Conservation (phyloP, 768 basidiomycete species). For the Suillus cothurnatus region DNA sequence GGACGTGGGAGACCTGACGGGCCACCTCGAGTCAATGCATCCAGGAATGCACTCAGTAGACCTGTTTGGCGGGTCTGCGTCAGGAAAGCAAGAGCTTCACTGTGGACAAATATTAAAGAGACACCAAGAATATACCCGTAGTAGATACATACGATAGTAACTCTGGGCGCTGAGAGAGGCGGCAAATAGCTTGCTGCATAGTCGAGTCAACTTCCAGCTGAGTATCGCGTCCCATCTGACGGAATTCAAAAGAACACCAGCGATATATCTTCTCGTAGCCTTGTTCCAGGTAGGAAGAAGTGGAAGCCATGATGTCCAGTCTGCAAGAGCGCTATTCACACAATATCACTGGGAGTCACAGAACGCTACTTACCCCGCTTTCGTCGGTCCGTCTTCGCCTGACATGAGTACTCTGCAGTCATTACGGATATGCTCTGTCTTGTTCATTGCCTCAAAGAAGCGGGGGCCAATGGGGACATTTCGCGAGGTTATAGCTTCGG, state of each 20-base stretch:
- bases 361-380: slow-evolving; percentile 60
- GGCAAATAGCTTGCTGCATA: slow-evolving; percentile 70
- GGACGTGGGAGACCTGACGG: slow-evolving; percentile 85
- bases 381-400: slow-evolving; percentile 78
- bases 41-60: slow-evolving; percentile 79
- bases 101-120: slow-evolving; percentile 26
- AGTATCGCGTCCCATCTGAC: slow-evolving; percentile 72
- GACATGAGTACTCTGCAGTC: slow-evolving; percentile 89
- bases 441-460: slow-evolving; percentile 88
- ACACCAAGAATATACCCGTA: background rate
- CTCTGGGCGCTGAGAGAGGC: slow-evolving; percentile 79
- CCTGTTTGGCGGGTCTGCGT: slow-evolving; percentile 82
- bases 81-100: slow-evolving; percentile 75
- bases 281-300: slow-evolving; percentile 80
- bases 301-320: slow-evolving; percentile 85
- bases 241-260: slow-evolving; percentile 85
- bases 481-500: slow-evolving; percentile 72
- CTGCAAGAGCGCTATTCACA: slow-evolving; percentile 41
- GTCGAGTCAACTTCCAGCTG: slow-evolving; percentile 66
- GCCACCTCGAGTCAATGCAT: slow-evolving; percentile 87
- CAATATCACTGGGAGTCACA: background rate
- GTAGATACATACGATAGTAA: slow-evolving; percentile 47
- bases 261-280: slow-evolving; percentile 89
- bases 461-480: slow-evolving; percentile 72
- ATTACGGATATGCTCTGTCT: slow-evolving; percentile 76